Percentiles rank a stretch among this genome's conserved stretches.
phyloP scores from a whole-genome alignment of 441 rosid genomes.

The Erodium chrysanthum region DNA sequence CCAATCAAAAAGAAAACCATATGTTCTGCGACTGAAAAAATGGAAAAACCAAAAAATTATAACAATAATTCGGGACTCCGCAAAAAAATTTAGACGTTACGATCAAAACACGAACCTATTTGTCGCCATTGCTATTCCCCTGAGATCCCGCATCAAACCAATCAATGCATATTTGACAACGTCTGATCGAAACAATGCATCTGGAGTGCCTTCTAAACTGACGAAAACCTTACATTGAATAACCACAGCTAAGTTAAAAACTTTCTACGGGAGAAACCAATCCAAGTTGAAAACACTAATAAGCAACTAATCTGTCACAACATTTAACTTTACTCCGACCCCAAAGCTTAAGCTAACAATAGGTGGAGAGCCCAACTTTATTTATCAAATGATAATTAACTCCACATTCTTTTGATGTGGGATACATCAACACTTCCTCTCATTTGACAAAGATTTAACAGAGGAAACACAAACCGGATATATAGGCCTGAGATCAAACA shows the following conservation, averaged over 20 bases:
- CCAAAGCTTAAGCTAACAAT: background rate
- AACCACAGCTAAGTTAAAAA: conserved; percentile 10
- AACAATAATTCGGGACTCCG: background rate
- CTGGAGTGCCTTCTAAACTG: conserved; percentile 80
- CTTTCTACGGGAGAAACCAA: background rate
- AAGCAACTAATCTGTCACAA: background rate
- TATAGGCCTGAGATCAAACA: background rate
- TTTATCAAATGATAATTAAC: background rate
- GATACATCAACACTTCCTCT: background rate
- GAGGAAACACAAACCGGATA: background rate
- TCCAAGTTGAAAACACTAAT: conserved; percentile 2
- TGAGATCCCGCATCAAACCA: conserved; percentile 93
- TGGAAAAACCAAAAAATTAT: background rate
- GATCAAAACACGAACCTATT: conserved; percentile 43
- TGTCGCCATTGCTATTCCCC: conserved; percentile 98
- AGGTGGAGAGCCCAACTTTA: background rate
- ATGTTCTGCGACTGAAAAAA: conserved; percentile 78
- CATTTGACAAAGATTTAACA: background rate
- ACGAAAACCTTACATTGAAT: conserved; percentile 51
- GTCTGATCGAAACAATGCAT: conserved; percentile 81
- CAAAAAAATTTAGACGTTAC: background rate
- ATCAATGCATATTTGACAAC: conserved; percentile 78
- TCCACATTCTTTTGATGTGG: background rate
- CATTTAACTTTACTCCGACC: background rate
- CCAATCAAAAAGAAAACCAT: conserved; percentile 94